Base-by-base conservation (phyloP, 2,329 filamentous ascomycete species). In the Penicillium thymicola region DNA sequence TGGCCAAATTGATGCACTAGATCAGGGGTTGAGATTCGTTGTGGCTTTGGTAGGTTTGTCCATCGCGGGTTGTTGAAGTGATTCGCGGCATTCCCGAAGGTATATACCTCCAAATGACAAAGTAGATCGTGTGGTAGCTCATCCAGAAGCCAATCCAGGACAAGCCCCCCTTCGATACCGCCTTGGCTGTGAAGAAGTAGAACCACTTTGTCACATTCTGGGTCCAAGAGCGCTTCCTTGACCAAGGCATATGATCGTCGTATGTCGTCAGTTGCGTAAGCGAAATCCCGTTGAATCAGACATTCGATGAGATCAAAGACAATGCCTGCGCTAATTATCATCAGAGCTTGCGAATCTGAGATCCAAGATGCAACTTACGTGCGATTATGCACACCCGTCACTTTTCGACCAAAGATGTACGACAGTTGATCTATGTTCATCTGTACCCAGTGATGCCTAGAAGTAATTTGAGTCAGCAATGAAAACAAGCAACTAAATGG, bases 101-200 rank as follows among this genome's bases (percentile, higher is more conserved):
- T 92, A 71, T 81, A 82, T 13, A 93, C 82, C 71, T 93, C 89
- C 0, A 92, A 79, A 64, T 90, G 89, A 2, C 78, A 73, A 6
- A 91, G 76, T 4, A 87, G 75, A 59, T 87, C 81, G 55, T 86
- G 84, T 0, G 87, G 83, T 13, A 90, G 74, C 67, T 92, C 89
- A 60, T 87, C 85, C 1, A 92, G 78, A 2, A 93, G 79, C 87
- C 89, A 90, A 73, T 94, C 89, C 7, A 92, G 73, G 5, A 90
- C 85, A 54, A 92, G 75, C 3, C 87, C 82, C 2, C 86, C 87
- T 67, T 90, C 85, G 49, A 93, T 89, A 14, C 82, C 89, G 4
- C 90, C 90, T 70, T 93, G 90, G 0, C 86, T 89, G 71, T 94
- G 90, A 37, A 89, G 76, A 58, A 93, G 83, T 53, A 93, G 81